These are phyloP conservation scores for Colletotrichum sp. DNA, from an alignment of 2,329 filamentous ascomycete species.

Conservation along the genomic window DNA sequence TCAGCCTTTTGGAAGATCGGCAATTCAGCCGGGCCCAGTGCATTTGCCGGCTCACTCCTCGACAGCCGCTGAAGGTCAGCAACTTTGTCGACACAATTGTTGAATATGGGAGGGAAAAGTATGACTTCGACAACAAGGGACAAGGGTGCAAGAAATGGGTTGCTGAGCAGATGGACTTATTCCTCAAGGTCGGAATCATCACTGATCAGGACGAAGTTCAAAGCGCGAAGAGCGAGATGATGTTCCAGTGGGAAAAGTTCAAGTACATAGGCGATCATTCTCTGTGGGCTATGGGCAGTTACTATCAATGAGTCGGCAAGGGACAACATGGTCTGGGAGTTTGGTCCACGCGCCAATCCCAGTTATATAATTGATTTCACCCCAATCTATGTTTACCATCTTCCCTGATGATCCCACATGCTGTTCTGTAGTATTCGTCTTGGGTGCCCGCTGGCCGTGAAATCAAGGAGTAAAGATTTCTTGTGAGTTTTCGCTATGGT, in stretches of 20 bases:
- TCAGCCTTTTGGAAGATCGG: neutral
- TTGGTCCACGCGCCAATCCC: accelerated
- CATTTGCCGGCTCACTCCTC: neutral
- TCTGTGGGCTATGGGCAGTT: neutral
- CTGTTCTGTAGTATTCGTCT: accelerated
- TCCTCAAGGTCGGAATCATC: neutral
- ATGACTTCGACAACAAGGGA: neutral
- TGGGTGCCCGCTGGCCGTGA: accelerated
- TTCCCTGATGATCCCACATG: neutral
- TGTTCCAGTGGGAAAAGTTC: neutral
- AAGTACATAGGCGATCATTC: neutral
- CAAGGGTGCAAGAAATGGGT: neutral
- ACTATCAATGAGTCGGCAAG: neutral
- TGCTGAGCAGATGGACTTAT: neutral
- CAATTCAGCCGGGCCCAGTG: neutral
- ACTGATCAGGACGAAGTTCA: neutral
- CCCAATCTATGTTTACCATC: neutral
- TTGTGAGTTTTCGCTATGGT: neutral
- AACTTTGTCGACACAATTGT: neutral
- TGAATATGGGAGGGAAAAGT: neutral
- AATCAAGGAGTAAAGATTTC: neutral
- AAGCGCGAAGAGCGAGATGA: neutral
- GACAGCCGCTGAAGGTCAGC: neutral
- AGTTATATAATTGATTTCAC: neutral
- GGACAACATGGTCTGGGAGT: accelerated